Evolutionary conservation across 208 protist species (phyloP).

Genomic region (Endotrypanum monterogeii): DNA sequence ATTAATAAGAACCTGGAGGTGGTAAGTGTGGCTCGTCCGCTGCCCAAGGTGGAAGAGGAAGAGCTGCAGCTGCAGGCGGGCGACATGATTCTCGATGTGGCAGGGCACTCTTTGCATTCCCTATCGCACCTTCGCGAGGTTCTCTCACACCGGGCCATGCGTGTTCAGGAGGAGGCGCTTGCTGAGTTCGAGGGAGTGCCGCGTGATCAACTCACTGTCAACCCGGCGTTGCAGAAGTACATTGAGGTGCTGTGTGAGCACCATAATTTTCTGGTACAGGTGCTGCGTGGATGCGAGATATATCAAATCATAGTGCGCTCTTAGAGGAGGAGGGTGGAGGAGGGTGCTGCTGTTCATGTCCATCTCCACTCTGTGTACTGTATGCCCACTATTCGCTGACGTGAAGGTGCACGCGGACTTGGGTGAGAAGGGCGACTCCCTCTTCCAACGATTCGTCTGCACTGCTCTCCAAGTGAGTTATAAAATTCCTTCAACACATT

Average conservation of each 20-base stretch:
- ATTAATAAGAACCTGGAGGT: conserved; percentile 91
- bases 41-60: conserved; percentile 69
- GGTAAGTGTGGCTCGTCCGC: conserved; percentile 65
- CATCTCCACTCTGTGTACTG: not conserved
- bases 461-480: too few relatives aligned
- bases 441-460: too few relatives aligned
- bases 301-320: conserved; percentile 88
- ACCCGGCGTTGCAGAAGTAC: conserved; percentile 86
- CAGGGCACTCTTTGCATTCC: conserved; percentile 81
- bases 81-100: conserved; percentile 89
- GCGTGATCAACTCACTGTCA: conserved; percentile 56
- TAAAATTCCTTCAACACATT: too few relatives aligned
- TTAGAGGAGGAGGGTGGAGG: not conserved
- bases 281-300: conserved; percentile 86
- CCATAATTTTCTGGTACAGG: conserved; percentile 89
- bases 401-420: too few relatives aligned
- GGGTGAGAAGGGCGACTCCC: too few relatives aligned
- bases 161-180: conserved; percentile 79
- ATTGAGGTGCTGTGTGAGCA: conserved; percentile 87
- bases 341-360: not conserved
- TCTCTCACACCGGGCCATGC: conserved; percentile 72
- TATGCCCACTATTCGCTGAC: too few relatives aligned
- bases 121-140: conserved; percentile 88
- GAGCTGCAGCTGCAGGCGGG: conserved; percentile 84
- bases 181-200: conserved; percentile 75